Base-by-base conservation (phyloP, 805 yeast species). In the Candida gorgasii region DNA sequence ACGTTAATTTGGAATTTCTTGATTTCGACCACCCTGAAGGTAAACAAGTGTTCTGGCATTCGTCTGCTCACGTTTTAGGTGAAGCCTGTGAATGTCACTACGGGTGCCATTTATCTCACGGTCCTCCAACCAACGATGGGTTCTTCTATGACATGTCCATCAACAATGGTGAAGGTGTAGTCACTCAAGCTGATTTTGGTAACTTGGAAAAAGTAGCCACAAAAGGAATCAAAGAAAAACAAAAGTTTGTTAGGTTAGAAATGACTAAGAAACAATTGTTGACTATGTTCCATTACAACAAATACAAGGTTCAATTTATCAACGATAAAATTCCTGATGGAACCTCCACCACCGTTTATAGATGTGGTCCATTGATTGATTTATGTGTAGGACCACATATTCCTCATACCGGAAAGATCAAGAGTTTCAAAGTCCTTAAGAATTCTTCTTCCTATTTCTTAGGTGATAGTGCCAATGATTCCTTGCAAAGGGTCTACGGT, bases 61-160 rank as follows among this genome's bases (percentile, higher is more conserved):
- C 99, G 2, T 86, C 96, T 52, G 99, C 99, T 40, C 99, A 93
- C 69, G 92, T 93, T 42, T 73, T 93, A 55, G 99, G 99, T 69
- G 99, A 93, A 73, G 92, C 97, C 37, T 86, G 96, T 73, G 99
- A 93, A 72, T 85, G 97, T 65, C 93, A 89, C 66, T 75, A 84
- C 63, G 98, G 97, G 53, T 95, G 96, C 51, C 96, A 92, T 64
- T 80, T 93, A 52, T 69, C 75, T 22, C 64, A 67, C 48, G 99
- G 99, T 53, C 99, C 99, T 23, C 99, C 99, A 64, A 92, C 97
- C 47, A 89, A 84, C 42, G 98, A 92, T 51, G 99, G 99, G 35
- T 93, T 93, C 72, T 93, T 92, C 73, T 93, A 93, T 67, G 99
- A 93, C 64, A 89, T 93, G 85, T 76, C 95, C 44, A 81, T 89